Conservation (phyloP, 2,329 filamentous ascomycete species). For the Xylariaceae sp. region DNA sequence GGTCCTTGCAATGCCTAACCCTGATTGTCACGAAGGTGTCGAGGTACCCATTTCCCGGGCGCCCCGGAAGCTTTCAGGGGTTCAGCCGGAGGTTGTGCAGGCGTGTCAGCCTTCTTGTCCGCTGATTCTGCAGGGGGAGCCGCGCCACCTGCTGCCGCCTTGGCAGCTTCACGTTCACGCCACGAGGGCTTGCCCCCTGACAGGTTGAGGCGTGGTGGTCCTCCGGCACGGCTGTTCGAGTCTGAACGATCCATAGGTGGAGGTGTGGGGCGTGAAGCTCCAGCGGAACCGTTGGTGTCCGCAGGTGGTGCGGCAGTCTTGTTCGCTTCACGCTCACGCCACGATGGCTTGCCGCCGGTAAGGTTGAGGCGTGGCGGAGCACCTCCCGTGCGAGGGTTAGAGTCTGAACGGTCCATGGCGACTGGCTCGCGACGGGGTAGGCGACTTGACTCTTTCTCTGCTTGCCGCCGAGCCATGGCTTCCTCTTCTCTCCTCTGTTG, state of each 20-base stretch:
- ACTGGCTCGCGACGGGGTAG: constrained; percentile 37
- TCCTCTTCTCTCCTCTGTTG: constrained; percentile 87
- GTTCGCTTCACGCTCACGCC: constrained; percentile 55
- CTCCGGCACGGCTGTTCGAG: constrained; percentile 23
- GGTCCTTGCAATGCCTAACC: constrained; percentile 28
- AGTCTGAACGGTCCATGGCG: constrained; percentile 43
- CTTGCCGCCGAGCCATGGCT: constrained; percentile 71
- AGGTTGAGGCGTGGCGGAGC: constrained; percentile 54
- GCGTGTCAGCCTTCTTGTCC: constrained; percentile 16
- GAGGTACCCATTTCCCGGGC: constrained; percentile 60
- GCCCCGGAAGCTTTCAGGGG: constrained; percentile 51
- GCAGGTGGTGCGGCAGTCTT: constrained; percentile 27
- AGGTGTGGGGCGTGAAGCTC: constrained; percentile 28
- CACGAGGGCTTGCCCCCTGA: constrained; percentile 63
- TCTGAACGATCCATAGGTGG: constrained; percentile 28
- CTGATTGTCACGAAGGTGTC: constrained; percentile 40
- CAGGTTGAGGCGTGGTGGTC: constrained; percentile 60
- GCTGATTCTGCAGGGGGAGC: constrained; percentile 18
- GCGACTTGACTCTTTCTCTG: constrained; percentile 55
- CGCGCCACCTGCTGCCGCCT: constrained; percentile 27
- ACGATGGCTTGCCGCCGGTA: constrained; percentile 49
- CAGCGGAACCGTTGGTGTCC: constrained; percentile 17
- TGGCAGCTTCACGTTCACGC: constrained; percentile 68
- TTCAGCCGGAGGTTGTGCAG: constrained; percentile 36
- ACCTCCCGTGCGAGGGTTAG: constrained; percentile 44